Evolutionary conservation across 805 yeast species (phyloP).

Genomic region (Saccharomycopsis microspora): DNA sequence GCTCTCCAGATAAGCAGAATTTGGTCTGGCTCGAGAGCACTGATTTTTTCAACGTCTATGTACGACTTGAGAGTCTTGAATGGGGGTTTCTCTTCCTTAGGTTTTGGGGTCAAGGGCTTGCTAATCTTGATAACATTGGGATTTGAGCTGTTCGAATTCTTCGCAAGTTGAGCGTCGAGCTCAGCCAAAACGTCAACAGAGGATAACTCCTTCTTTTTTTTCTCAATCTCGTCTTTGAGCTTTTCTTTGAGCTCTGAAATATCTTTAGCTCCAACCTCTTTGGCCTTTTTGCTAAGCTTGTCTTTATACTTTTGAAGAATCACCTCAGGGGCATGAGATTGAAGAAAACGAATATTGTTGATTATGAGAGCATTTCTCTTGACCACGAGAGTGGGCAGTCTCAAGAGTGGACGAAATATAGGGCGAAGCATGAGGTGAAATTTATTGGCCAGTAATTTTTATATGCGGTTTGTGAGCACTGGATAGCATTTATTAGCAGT

Average conservation of each 20-base stretch:
- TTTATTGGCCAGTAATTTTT: no score
- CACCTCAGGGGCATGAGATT: background rate
- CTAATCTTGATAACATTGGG: constrained; percentile 19
- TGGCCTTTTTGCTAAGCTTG: constrained; percentile 28
- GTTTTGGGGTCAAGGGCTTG: constrained; percentile 18
- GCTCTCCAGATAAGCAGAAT: constrained; percentile 84
- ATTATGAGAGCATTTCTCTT: background rate
- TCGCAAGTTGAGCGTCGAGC: constrained; percentile 38
- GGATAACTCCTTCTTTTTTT: constrained; percentile 42
- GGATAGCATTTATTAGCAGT: no score
- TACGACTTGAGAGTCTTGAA: constrained; percentile 65
- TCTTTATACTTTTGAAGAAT: constrained; percentile 22
- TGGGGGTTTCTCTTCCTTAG: constrained; percentile 27
- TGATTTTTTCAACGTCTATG: constrained; percentile 56
- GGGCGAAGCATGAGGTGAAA: no score
- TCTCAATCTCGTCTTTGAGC: constrained; percentile 48
- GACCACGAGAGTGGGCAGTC: background rate
- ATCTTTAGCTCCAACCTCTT: constrained; percentile 30
- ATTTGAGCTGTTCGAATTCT: constrained; percentile 18
- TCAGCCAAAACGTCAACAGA: constrained; percentile 60
- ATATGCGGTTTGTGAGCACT: no score
- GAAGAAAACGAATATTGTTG: background rate
- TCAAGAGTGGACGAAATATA: no score
- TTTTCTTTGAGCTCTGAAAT: constrained; percentile 52
- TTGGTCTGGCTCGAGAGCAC: constrained; percentile 44